Percentiles rank a stretch among this genome's conserved stretches.
These are phyloP conservation scores for Suillus decipiens DNA, from an alignment of 768 basidiomycete species.

Conservation along the genomic window DNA sequence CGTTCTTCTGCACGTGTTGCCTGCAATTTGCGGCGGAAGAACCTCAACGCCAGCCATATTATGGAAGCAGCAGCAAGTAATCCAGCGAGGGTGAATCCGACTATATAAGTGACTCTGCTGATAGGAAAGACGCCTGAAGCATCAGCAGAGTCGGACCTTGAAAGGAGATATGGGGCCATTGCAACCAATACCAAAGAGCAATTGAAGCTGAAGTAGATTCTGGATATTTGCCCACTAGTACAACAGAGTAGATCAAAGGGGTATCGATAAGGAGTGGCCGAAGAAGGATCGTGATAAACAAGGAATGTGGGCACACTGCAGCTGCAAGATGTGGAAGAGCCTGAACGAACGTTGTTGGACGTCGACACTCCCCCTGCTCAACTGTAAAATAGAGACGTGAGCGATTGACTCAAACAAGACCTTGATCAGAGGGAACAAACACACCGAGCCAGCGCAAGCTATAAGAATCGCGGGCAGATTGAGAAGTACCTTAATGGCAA, in stretches of 20 bases:
- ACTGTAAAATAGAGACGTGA: background rate
- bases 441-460: constrained; percentile 3
- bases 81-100: constrained; percentile 51
- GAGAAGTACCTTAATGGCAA: background rate
- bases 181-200: constrained; percentile 8
- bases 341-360: background rate
- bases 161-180: constrained; percentile 23
- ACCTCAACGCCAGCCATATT: constrained; percentile 46
- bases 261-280: background rate
- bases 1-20: constrained; percentile 38
- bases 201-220: background rate
- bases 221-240: background rate
- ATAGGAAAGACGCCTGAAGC: constrained; percentile 10
- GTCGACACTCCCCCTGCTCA: background rate
- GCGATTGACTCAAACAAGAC: background rate
- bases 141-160: constrained; percentile 16
- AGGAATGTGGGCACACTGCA: constrained; percentile 7
- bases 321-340: background rate
- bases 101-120: constrained; percentile 42
- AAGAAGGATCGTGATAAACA: constrained; percentile 2
- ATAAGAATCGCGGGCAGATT: background rate
- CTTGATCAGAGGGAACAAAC: background rate
- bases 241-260: constrained; percentile 18
- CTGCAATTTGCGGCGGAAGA: constrained; percentile 42
- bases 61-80: constrained; percentile 39